Evolutionary conservation across 805 yeast genomes (phyloP), one percentile per base, ranked within the genome.

Genomic region (Zygoascus biomembranicola): DNA sequence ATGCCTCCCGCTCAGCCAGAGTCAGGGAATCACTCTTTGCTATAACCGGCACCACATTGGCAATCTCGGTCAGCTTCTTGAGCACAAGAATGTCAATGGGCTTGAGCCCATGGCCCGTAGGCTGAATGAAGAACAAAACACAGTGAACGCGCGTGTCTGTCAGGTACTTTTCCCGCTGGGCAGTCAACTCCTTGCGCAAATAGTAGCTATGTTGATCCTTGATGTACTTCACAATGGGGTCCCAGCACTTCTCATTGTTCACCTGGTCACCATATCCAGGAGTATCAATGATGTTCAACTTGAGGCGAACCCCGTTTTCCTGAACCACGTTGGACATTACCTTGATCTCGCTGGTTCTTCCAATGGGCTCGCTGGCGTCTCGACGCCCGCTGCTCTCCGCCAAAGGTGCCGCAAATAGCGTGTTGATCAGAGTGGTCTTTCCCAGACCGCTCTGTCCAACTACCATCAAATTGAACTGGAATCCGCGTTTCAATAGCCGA

Each of bases 261-360:
- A 94, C 86, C 72, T 87, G 96, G 75, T 94, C 99, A 42, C 97
- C 98, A 75, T 89, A 94, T 14, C 98, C 98, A 19, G 98, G 98
- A 2, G 99, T 94, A 68, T 94, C 99, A 66, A 94, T 87, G 53
- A 94, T 82, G 63, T 89, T 90, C 59, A 94, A 74, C 63, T 85
- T 85, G 67, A 94, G 80, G 57, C 84, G 82, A 54, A 94, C 98
- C 59, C 86, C 87, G 68, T 89, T 90, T 71, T 94, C 99, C 54
- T 81, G 71, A 59, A 94, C 76, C 16, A 78, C 76, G 47, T 66
- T 69, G 32, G 69, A 56, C n/a, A 63, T 62, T 8, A 65, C 59
- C 49, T 65, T 79, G 68, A 92, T 85, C 67, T 90, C 97, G 2
- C 95, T 80, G 32, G 99, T 92, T 62, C 86, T 85, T 59, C 85